Evolutionary conservation across 2,329 filamentous ascomycete genomes (phyloP), one percentile per base, ranked within the genome.

Genomic region (Pyrenochaeta sp.): DNA sequence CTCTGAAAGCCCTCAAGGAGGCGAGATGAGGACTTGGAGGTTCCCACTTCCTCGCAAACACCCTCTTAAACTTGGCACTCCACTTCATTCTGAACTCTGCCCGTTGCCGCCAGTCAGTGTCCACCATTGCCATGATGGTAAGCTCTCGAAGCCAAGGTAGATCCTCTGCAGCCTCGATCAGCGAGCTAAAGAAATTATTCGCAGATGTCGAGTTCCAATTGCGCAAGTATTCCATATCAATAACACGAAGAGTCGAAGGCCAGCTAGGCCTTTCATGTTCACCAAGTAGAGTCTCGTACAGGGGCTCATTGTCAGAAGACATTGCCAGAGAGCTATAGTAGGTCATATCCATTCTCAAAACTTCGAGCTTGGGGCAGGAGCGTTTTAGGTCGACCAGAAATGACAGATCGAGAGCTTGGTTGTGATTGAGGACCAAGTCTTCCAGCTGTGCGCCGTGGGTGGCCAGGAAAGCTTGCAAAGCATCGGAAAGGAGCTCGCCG

Each of bases 61-160:
- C 83, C 11, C 79, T 81, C 49, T 87, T 83, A 45, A 97, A 79
- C 58, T 82, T 87, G n/a, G 84, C 81, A 44, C 87, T 87, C 91
- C 92, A 96, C 60, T 86, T 85, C 61, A 89, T 86, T 33, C 93
- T 85, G 67, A 97, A 88, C n/a, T 83, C 83, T 15, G 90, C 90
- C 36, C 94, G 86, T 68, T 92, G 86, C 56, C 92, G 88, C 91
- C 92, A 97, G 10, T 82, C 81, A 21, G 90, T 87, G 67, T 93
- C 87, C 42, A 97, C 80, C 74, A 92, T 94, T 1, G 89, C 88
- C 10, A 67, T 59, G 61, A 97, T 84, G 1, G 85, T 82, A 10
- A 97, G 78, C 37, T 83, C 81, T 7, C 92, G 87, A 20, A 98
- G 82, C 52, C 86, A 78, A 0, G 82, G 85, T 18, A 98, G 74